Base-by-base conservation (phyloP, 257 asterid genomes). In the Rhazya stricta region DNA sequence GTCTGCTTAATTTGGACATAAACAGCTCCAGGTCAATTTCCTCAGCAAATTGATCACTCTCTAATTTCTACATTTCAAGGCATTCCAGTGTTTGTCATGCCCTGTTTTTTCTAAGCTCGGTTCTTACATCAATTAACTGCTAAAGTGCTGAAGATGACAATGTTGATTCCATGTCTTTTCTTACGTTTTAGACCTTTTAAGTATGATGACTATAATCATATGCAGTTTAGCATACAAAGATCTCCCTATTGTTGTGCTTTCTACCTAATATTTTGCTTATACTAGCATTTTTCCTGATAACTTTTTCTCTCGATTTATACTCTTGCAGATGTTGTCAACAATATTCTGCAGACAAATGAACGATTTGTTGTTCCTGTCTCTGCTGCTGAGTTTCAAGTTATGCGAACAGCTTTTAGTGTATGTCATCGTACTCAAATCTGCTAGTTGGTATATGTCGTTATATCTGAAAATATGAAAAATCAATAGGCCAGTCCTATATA, bases 401-500 rank as follows among this genome's bases (percentile, higher is more conserved):
- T 94, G 94, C 88, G 91, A 69, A 78, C 97, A 50, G 97, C 94
- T 86, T 90, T 86, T 85, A 79, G 88, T 56, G 98, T 94, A 91
- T 46, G 96, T 3, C 67, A 13, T 69, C 39, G 57, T 30, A 30
- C 61, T 39, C 45, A 53, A 2, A 6, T 25, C 57, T 36, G 34
- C 54, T 51, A 45, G 9, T 77, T 62, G 21, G 9, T 29, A 6
- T 48, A 19, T 39, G 2, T n/a, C n/a, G n/a, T n/a, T 13, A 68
- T 10, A 68, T n/a, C 37, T 18, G 5, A 27, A 5, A 66, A 25
- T 42, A 16, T 25, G 12, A 27, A 6, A 68, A 37, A 43, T n/a
- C 1, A 19, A 8, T 66, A 66, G 3, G 61, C 13, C 30, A 66
- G n/a, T 66, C 50, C 50, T 3, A 23, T 11, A 43, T 5, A 11